Conservation (phyloP, 495 filamentous ascomycete species). For the Lasiosphaeris hirsuta region DNA sequence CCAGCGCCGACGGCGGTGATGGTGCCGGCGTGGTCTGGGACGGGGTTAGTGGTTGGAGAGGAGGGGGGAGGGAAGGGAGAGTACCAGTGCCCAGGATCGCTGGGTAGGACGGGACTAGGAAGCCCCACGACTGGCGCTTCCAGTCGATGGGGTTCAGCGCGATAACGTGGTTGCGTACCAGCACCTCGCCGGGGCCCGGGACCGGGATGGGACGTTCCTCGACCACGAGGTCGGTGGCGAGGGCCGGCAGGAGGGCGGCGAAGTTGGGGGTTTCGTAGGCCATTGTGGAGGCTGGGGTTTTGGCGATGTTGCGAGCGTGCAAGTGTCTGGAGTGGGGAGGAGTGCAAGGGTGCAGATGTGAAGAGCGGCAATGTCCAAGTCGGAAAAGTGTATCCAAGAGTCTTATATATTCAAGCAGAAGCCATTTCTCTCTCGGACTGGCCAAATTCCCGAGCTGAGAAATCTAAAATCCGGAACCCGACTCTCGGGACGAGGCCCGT, state of each 20-base stretch:
- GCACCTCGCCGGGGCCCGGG: conserved; percentile 35
- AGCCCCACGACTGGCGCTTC: conserved; percentile 36
- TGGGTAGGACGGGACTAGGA: conserved; percentile 40
- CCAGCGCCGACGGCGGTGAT: conserved; percentile 45
- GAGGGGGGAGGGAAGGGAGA: background rate
- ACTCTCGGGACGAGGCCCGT: no score
- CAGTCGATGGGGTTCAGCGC: conserved; percentile 50
- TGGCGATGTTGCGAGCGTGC: no score
- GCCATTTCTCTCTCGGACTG: no score
- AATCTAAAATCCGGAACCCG: no score
- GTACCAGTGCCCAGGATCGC: conserved; percentile 43
- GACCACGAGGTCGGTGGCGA: conserved; percentile 23
- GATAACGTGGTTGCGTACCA: conserved; percentile 38
- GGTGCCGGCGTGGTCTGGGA: conserved; percentile 51
- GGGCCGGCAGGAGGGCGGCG: conserved; percentile 9
- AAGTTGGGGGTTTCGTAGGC: no score
- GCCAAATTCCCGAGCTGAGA: no score
- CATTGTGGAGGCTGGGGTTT: no score
- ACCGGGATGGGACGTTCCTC: conserved; percentile 27
- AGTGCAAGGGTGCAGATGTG: no score
- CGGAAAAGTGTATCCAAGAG: no score
- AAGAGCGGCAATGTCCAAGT: no score
- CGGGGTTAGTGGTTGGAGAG: background rate
- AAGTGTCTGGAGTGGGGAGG: no score
- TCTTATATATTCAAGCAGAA: no score